phyloP scores from a whole-genome alignment of 1,284 basidiomycete genomes.

The Boletellus deceptivus region DNA sequence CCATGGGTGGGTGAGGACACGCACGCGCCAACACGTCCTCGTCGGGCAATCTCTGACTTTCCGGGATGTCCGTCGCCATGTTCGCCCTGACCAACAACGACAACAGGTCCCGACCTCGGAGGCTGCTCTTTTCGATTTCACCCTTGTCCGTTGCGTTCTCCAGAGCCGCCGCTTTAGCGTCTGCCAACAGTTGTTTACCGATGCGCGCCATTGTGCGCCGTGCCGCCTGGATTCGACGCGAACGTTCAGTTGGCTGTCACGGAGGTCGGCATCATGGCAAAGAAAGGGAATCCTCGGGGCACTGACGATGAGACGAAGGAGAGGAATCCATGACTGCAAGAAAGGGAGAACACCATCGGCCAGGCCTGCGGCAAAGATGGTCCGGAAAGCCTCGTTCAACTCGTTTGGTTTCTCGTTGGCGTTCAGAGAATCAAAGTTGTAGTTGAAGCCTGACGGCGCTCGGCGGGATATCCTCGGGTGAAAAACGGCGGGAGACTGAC shows the following conservation, averaged over 20 bases:
- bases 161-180: conserved; percentile 42
- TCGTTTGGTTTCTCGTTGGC: conserved; percentile 40
- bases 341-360: conserved; percentile 27
- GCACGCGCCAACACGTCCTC: conserved; percentile 74
- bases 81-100: conserved; percentile 59
- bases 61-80: conserved; percentile 55
- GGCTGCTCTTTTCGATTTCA: conserved; percentile 32
- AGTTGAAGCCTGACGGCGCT: background rate
- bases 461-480: conserved; percentile 2
- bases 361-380: conserved; percentile 35
- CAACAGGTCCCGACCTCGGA: conserved; percentile 47
- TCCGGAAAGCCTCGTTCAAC: conserved; percentile 46
- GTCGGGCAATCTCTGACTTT: conserved; percentile 62
- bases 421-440: conserved; percentile 51
- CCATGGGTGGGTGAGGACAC: conserved; percentile 23
- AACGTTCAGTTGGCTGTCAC: conserved; percentile 17
- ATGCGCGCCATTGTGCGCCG: conserved; percentile 34
- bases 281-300: background rate
- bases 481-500: conserved; percentile 25
- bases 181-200: conserved; percentile 44
- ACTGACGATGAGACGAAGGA: conserved; percentile 43
- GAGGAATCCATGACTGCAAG: conserved; percentile 39
- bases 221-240: conserved; percentile 15
- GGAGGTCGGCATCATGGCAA: background rate
- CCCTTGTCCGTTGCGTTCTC: conserved; percentile 22